Conservation (phyloP, 2,329 filamentous ascomycete species). For the Aureobasidium lini region DNA sequence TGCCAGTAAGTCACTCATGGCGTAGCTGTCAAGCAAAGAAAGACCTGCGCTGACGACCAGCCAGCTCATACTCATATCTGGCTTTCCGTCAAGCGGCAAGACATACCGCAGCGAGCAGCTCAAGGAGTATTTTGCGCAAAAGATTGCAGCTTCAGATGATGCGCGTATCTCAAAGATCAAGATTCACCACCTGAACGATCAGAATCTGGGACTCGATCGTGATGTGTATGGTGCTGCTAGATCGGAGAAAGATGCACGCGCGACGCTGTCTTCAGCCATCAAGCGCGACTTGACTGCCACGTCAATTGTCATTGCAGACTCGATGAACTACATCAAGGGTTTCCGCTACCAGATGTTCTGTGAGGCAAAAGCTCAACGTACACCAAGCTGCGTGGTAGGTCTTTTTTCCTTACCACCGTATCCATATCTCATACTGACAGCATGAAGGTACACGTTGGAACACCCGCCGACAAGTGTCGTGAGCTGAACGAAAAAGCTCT, state of each 20-base stretch:
- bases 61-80: conserved; percentile 55
- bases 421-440: conserved; percentile 24
- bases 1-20: conserved; percentile 5
- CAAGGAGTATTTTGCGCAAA: conserved; percentile 53
- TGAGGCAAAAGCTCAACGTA: conserved; percentile 72
- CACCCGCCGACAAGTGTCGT: conserved; percentile 47
- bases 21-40: not conserved
- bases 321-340: conserved; percentile 82
- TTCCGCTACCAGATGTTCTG: conserved; percentile 82
- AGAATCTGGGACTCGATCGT: conserved; percentile 61
- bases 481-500: conserved; percentile 52
- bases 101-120: conserved; percentile 58
- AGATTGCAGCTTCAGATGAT: conserved; percentile 43
- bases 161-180: conserved; percentile 48
- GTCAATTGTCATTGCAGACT: conserved; percentile 73
- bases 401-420: rapidly evolving
- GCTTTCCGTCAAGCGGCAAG: conserved; percentile 57
- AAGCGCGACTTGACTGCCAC: conserved; percentile 65
- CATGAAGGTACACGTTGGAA: conserved; percentile 50
- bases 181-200: conserved; percentile 67
- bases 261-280: conserved; percentile 66
- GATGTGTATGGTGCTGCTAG: conserved; percentile 69
- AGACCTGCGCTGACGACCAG: not conserved
- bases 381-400: conserved; percentile 64
- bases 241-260: conserved; percentile 74